These are phyloP conservation scores for Geosmithia morbida DNA, from an alignment of 2,329 filamentous ascomycete genomes.

Conservation along the genomic window DNA sequence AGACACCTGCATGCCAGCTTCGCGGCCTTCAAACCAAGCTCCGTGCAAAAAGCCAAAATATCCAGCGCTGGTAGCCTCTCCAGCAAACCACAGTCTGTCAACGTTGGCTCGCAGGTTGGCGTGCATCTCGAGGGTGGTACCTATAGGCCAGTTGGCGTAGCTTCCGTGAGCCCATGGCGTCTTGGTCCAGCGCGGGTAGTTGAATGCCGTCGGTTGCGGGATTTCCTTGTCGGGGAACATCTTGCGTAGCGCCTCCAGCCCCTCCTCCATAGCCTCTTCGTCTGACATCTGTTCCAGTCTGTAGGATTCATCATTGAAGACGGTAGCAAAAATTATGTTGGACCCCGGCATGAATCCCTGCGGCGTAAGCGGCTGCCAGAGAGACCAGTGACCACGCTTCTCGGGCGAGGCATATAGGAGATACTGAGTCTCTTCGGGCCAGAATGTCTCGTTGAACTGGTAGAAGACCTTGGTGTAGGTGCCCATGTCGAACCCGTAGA, in stretches of 20 bases:
- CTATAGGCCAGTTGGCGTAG: slow-evolving; percentile 54
- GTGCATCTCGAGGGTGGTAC: slow-evolving; percentile 48
- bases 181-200: slow-evolving; percentile 33
- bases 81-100: slow-evolving; percentile 47
- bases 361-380: slow-evolving; percentile 48
- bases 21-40: slow-evolving; percentile 40
- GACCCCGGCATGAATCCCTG: slow-evolving; percentile 44
- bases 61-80: slow-evolving; percentile 46
- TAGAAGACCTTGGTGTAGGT: slow-evolving; percentile 63
- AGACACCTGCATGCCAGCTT: slow-evolving; percentile 29
- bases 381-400: slow-evolving; percentile 29
- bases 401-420: slow-evolving; percentile 29
- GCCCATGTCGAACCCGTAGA: slow-evolving; percentile 52
- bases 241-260: slow-evolving; percentile 38
- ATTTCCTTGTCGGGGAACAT: slow-evolving; percentile 46
- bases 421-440: slow-evolving; percentile 30
- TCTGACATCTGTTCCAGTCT: slow-evolving; percentile 44
- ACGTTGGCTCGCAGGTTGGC: slow-evolving; percentile 55
- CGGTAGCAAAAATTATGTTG: slow-evolving; percentile 52
- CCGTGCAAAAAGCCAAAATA: slow-evolving; percentile 56
- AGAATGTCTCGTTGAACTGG: slow-evolving; percentile 54
- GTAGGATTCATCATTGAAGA: slow-evolving; percentile 40
- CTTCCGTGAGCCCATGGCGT: slow-evolving; percentile 36
- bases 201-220: slow-evolving; percentile 44
- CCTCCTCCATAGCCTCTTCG: slow-evolving; percentile 39